These are phyloP conservation scores for Aspergillus pseudoterreus DNA, from an alignment of 2,329 filamentous ascomycete species.

Conservation along the genomic window DNA sequence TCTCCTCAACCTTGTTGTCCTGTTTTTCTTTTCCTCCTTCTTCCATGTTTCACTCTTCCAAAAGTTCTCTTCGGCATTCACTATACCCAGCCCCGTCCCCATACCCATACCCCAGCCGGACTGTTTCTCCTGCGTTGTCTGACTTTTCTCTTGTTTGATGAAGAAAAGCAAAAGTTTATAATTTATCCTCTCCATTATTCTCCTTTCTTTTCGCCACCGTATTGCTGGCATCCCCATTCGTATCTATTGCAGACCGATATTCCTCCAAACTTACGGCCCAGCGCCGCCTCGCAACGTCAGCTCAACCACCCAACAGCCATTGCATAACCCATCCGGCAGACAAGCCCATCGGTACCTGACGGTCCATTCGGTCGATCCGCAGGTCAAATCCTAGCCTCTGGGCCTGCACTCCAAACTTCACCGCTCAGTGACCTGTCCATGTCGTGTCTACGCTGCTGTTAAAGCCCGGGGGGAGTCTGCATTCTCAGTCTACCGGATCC, in stretches of 20 bases:
- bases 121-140: neutral
- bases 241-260: conserved; percentile 1
- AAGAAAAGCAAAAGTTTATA: too few species aligned
- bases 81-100: too few species aligned
- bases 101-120: neutral
- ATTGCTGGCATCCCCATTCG: conserved; percentile 1
- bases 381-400: too few species aligned
- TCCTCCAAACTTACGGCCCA: neutral
- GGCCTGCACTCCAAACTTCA: neutral
- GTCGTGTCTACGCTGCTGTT: conserved; percentile 3
- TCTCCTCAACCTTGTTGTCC: too few species aligned
- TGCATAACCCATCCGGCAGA: too few species aligned
- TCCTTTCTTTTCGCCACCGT: conserved; percentile 5
- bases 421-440: conserved; percentile 1
- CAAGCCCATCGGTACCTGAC: too few species aligned
- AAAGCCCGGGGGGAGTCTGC: conserved; percentile 9
- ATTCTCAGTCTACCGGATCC: conserved; percentile 9
- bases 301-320: neutral
- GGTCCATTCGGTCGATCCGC: too few species aligned
- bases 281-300: neutral
- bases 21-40: too few species aligned
- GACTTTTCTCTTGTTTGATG: too few species aligned
- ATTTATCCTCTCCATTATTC: too few species aligned
- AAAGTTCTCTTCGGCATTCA: too few species aligned
- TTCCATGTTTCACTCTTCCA: too few species aligned